A percentile compares a stretch with the other conserved stretches of the same genome.
phyloP scores from a whole-genome alignment of 2,329 filamentous ascomycete species.

The Fusarium anguioides region DNA sequence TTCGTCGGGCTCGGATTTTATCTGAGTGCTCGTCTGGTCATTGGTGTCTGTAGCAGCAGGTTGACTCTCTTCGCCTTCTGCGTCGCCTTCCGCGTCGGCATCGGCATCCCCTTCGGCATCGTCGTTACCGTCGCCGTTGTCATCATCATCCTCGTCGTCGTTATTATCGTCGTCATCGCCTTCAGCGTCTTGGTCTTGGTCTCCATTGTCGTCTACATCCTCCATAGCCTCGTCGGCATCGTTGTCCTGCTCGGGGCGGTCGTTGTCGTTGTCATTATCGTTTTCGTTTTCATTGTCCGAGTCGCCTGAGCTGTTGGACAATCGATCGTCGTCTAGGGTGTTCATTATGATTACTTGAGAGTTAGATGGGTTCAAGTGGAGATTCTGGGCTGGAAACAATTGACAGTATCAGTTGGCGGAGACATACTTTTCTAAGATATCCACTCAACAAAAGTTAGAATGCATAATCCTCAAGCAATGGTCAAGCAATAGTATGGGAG shows the following conservation, averaged over 20 bases:
- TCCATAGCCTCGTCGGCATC: constrained; percentile 71
- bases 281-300: constrained; percentile 50
- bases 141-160: constrained; percentile 44
- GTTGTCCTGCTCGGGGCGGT: constrained; percentile 47
- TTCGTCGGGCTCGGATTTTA: constrained; percentile 39
- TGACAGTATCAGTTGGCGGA: not conserved
- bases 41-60: constrained; percentile 40
- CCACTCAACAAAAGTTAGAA: not conserved
- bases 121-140: constrained; percentile 54
- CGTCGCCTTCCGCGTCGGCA: constrained; percentile 57
- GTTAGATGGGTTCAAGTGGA: not conserved
- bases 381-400: no score
- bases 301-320: constrained; percentile 41
- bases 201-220: constrained; percentile 56
- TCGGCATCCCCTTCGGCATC: constrained; percentile 52
- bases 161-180: constrained; percentile 52
- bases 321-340: constrained; percentile 39
- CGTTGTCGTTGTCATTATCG: constrained; percentile 63
- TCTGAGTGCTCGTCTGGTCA: constrained; percentile 55
- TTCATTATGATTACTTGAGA: constrained; percentile 20
- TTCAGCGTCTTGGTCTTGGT: constrained; percentile 48
- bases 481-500: not conserved
- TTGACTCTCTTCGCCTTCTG: constrained; percentile 47
- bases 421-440: not conserved
- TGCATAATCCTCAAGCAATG: not conserved